Evolutionary conservation across 495 filamentous ascomycete genomes (phyloP).

Genomic region (Penicillium chermesinum): DNA sequence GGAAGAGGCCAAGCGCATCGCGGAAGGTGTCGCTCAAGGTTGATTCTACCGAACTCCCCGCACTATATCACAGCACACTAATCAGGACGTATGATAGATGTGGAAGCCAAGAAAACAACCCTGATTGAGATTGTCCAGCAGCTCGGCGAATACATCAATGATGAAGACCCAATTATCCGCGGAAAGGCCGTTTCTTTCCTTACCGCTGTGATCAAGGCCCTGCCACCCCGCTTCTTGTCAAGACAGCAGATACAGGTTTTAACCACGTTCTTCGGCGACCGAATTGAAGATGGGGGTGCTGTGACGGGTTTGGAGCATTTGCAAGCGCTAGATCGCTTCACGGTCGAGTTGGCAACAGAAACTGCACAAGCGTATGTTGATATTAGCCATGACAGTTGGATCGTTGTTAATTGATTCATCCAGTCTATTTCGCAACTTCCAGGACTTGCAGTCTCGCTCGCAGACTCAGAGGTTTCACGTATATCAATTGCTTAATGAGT

Average conservation of each 20-base stretch:
- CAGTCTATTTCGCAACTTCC: conserved; percentile 48
- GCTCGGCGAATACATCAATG: conserved; percentile 64
- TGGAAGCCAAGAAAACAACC: conserved; percentile 58
- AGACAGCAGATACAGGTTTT: conserved; percentile 62
- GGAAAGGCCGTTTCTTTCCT: conserved; percentile 66
- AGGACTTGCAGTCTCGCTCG: conserved; percentile 58
- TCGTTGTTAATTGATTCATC: conserved; percentile 13
- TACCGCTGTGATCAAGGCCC: conserved; percentile 54
- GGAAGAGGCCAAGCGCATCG: conserved; percentile 54
- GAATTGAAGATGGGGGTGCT: conserved; percentile 56
- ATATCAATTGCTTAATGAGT: conserved; percentile 56
- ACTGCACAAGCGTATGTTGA: conserved; percentile 45
- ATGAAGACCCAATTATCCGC: conserved; percentile 59
- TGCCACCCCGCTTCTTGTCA: conserved; percentile 57
- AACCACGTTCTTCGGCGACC: conserved; percentile 55
- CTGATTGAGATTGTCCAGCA: conserved; percentile 63
- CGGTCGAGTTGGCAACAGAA: conserved; percentile 42
- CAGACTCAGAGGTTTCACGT: conserved; percentile 59
- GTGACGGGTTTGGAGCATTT: conserved; percentile 44
- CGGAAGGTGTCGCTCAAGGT: conserved; percentile 54
- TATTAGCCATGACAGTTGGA: background rate
- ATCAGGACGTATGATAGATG: conserved; percentile 35
- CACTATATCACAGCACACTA: conserved; percentile 15
- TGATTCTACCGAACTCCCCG: conserved; percentile 10
- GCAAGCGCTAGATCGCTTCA: conserved; percentile 46